A percentile compares a stretch with the other conserved stretches of the same genome.
phyloP scores from a whole-genome alignment of 2,329 filamentous ascomycete species.

The Akanthomyces muscarius region DNA sequence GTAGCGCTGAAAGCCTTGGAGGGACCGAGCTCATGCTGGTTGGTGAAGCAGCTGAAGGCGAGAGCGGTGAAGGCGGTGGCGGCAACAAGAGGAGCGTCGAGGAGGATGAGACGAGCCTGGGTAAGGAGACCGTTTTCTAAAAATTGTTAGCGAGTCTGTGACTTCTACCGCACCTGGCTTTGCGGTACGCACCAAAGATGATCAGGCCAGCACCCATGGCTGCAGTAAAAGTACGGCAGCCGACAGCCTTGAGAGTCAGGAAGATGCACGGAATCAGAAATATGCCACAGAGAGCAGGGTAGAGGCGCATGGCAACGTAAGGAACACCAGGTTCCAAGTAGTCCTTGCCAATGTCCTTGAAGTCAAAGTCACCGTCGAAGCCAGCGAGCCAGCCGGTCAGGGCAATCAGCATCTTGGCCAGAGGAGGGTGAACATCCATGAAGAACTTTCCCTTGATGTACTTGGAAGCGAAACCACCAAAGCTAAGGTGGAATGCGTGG shows the following conservation, averaged over 20 bases:
- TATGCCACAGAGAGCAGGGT: constrained; percentile 86
- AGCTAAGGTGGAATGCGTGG: constrained; percentile 52
- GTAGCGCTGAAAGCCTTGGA: constrained; percentile 78
- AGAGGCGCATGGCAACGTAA: constrained; percentile 94
- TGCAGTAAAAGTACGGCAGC: constrained; percentile 83
- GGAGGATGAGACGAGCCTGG: constrained; percentile 89
- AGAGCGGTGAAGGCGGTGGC: constrained; percentile 90
- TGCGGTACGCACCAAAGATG: constrained; percentile 72
- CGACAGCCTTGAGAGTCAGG: constrained; percentile 83
- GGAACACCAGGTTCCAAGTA: constrained; percentile 92
- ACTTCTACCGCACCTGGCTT: background rate
- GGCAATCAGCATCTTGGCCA: constrained; percentile 95
- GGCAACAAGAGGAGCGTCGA: constrained; percentile 91
- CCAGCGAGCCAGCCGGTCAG: constrained; percentile 92
- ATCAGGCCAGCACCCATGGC: constrained; percentile 79
- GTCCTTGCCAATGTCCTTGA: constrained; percentile 99
- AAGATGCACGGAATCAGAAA: constrained; percentile 89
- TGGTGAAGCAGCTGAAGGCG: constrained; percentile 88
- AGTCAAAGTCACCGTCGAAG: constrained; percentile 94
- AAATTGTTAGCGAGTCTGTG: constrained; percentile 25
- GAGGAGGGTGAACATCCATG: constrained; percentile 98
- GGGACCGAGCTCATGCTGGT: constrained; percentile 92
- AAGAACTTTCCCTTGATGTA: constrained; percentile 99
- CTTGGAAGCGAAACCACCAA: constrained; percentile 96
- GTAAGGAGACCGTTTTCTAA: constrained; percentile 92